phyloP scores from a whole-genome alignment of 2,329 filamentous ascomycete species.

The Purpureocillium lavendulum region DNA sequence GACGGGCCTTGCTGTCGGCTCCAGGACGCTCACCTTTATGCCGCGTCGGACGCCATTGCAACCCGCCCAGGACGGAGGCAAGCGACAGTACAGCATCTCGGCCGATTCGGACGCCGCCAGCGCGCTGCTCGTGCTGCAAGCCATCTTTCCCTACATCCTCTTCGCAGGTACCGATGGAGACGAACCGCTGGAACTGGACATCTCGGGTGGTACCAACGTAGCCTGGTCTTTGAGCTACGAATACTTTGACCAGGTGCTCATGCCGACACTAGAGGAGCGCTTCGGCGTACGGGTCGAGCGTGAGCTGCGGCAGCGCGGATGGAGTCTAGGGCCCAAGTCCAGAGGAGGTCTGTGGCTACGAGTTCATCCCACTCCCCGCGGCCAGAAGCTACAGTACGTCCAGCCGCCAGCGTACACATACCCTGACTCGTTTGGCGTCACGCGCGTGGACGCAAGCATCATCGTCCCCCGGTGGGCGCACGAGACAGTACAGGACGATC shows the following conservation, averaged over 20 bases:
- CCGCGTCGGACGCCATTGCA: constrained; percentile 30
- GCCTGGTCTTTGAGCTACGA: constrained; percentile 50
- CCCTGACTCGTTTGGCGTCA: constrained; percentile 26
- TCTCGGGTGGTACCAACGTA: constrained; percentile 53
- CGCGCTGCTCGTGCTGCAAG: constrained; percentile 50
- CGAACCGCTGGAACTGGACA: constrained; percentile 37
- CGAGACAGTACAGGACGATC: constrained; percentile 26
- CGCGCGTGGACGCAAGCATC: constrained; percentile 40
- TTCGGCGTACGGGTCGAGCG: constrained; percentile 41
- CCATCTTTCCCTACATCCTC: constrained; percentile 49
- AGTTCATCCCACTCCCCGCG: constrained; percentile 20
- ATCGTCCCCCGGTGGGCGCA: constrained; percentile 38
- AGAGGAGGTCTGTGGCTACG: constrained; percentile 37
- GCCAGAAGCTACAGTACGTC: constrained; percentile 28
- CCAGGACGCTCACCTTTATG: constrained; percentile 37
- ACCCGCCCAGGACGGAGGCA: constrained; percentile 13
- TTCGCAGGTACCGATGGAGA: constrained; percentile 38
- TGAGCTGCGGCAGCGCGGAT: constrained; percentile 37
- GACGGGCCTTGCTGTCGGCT: constrained; percentile 42
- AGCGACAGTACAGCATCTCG: constrained; percentile 38
- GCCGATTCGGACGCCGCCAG: constrained; percentile 44
- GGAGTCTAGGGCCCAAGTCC: constrained; percentile 35
- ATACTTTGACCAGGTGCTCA: constrained; percentile 53
- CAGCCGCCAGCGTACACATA: constrained; percentile 11
- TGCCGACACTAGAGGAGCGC: constrained; percentile 42